Conservation (phyloP, 805 yeast species). For the Millerozyma miso region DNA sequence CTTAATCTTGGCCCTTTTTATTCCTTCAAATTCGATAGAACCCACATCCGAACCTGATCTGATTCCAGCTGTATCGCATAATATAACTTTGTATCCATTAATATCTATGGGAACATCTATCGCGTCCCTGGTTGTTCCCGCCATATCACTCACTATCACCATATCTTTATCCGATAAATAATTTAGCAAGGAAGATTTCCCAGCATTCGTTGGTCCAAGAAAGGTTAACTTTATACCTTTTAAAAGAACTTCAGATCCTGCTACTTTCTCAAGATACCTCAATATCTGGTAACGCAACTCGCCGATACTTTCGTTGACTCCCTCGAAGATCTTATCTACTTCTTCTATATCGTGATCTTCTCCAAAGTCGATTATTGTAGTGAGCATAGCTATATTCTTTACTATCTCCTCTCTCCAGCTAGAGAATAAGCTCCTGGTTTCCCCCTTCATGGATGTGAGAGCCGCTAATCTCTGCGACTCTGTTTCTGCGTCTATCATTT, state of each 20-base stretch:
- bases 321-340: conserved; percentile 46
- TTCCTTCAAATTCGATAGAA: conserved; percentile 73
- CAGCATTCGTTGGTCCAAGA: conserved; percentile 94
- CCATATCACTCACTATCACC: conserved; percentile 85
- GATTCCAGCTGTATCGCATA: conserved; percentile 94
- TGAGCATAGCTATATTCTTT: conserved; percentile 63
- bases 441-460: conserved; percentile 67
- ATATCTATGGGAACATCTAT: conserved; percentile 79
- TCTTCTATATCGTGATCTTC: conserved; percentile 86
- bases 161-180: conserved; percentile 72
- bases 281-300: conserved; percentile 43
- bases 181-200: conserved; percentile 85
- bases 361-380: conserved; percentile 92
- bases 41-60: conserved; percentile 48
- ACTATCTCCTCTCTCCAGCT: conserved; percentile 68
- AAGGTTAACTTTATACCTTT: conserved; percentile 71
- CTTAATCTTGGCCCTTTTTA: conserved; percentile 63
- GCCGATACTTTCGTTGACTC: conserved; percentile 43
- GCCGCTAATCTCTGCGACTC: conserved; percentile 82
- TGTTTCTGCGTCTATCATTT: conserved; percentile 89
- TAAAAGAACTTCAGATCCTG: conserved; percentile 57
- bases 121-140: conserved; percentile 92
- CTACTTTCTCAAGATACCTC: conserved; percentile 42
- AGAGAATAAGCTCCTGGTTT: conserved; percentile 49
- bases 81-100: conserved; percentile 74